Percentiles rank a stretch among this genome's conserved stretches.
phyloP scores from a whole-genome alignment of 176 grass and related monocot genomes.

The Avena insularis region DNA sequence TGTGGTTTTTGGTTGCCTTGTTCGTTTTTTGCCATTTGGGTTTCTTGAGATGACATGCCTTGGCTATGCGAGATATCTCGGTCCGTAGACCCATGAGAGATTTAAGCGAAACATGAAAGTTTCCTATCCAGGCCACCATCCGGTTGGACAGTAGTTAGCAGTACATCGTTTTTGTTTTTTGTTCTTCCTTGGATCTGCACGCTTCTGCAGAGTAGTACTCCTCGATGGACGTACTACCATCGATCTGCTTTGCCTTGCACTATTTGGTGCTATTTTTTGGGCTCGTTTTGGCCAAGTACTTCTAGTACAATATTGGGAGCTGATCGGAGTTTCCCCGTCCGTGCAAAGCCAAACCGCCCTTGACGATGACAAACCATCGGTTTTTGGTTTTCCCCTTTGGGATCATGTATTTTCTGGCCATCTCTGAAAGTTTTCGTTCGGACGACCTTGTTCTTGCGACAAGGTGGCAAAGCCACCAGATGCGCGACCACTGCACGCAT shows the following conservation, averaged over 20 bases:
- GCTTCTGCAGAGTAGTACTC: not conserved
- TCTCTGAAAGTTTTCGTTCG: no score
- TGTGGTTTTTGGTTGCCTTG: no score
- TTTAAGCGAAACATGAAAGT: not conserved
- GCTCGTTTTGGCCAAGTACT: not conserved
- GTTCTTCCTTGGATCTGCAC: not conserved
- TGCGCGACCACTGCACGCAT: not conserved
- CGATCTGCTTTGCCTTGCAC: not conserved
- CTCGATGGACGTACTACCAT: not conserved
- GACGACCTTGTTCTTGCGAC: not conserved
- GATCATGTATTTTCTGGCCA: not conserved
- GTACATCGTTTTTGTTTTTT: not conserved
- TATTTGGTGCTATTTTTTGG: not conserved
- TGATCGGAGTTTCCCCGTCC: not conserved
- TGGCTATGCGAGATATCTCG: no score
- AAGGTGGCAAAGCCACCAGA: not conserved
- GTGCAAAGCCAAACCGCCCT: not conserved
- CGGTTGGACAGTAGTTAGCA: no score
- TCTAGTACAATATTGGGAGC: not conserved
- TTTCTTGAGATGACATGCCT: no score
- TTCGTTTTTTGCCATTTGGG: no score
- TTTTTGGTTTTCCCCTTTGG: not conserved
- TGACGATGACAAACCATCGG: not conserved
- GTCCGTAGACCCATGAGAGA: no score
- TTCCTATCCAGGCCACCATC: not conserved